Base-by-base conservation (phyloP, 495 filamentous ascomycete species). In the Xylaria acuta region DNA sequence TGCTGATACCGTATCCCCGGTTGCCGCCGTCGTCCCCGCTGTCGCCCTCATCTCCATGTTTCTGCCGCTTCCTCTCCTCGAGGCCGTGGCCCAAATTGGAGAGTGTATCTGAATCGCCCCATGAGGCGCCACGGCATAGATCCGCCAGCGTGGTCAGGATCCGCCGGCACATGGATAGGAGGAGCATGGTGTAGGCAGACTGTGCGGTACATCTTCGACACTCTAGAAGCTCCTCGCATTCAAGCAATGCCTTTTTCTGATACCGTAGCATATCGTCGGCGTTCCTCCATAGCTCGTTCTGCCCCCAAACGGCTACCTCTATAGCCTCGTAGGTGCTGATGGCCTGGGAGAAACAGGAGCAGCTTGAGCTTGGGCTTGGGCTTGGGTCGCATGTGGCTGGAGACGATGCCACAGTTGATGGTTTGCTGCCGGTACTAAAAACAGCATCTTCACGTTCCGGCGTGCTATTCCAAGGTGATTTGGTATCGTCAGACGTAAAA, bases 111-210 rank as follows among this genome's bases (percentile, higher is more conserved):
- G 32, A 1, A 20, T n/a, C 34, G 9, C 47, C 49, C 65, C 30
- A 67, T 27, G 65, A 54, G 36, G 8, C 9, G 58, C 45, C 58
- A 3, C 45, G 47, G 41, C 69, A 64, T n/a, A 71, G 60, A 27
- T 64, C 59, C 9, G 49, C 47, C 14, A 73, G 22, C 1, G 66
- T 73, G 0, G 65, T 45, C 41, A 69, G 43, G 1, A 73, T 63
- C 25, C 64, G 38, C 12, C 66, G 65, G 34, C 65, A 73, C 71
- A 73, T 73, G 45, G 71, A 73, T 25, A 73, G n/a, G 38, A 73
- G 53, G 0, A 73, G 64, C 71, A 73, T 73, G 9, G 60, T 73
- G 66, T 69, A 73, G 14, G 71, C 64, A 5, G 71, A 69, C 58
- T 68, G 71, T 36, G 65, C 12, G 3, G 40, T 73, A 7, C 69